A percentile compares a stretch with the other conserved stretches of the same genome.
Conservation (phyloP, 2,329 filamentous ascomycete species). For the Thielaviopsis populi region DNA sequence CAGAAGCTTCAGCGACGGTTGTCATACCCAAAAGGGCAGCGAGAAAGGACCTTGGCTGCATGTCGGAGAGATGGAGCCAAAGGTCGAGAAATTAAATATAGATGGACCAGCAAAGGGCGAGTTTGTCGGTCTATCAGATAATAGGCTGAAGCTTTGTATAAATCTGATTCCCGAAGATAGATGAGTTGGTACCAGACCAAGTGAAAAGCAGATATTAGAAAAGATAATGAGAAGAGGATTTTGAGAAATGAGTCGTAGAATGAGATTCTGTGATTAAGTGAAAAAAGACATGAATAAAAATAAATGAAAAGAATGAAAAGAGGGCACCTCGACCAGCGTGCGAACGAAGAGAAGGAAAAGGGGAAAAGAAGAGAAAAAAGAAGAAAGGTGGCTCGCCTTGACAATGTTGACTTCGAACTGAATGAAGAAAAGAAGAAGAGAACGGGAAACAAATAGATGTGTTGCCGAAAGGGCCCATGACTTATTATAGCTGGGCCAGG, state of each 20-base stretch:
- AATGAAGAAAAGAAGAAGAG: slow-evolving; percentile 11
- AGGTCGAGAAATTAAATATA: slow-evolving; percentile 7
- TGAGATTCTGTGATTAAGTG: neutral
- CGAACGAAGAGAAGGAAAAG: slow-evolving; percentile 15
- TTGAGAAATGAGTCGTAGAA: neutral
- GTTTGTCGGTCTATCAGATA: slow-evolving; percentile 7
- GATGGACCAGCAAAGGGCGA: slow-evolving; percentile 16
- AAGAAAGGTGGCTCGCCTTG: slow-evolving; percentile 15
- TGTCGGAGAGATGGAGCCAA: slow-evolving; percentile 24
- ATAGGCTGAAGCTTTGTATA: slow-evolving; percentile 7
- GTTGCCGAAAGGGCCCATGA: slow-evolving; percentile 10
- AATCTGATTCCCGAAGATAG: slow-evolving; percentile 13
- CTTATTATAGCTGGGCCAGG: slow-evolving; percentile 10
- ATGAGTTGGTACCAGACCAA: slow-evolving; percentile 37
- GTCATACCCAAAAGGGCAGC: slow-evolving; percentile 35
- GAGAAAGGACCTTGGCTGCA: slow-evolving; percentile 38
- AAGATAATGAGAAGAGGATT: slow-evolving; percentile 7
- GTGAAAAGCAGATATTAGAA: slow-evolving; percentile 22
- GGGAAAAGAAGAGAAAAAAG: slow-evolving; percentile 5
- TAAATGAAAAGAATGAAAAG: slow-evolving; percentile 13
- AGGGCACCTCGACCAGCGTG: slow-evolving; percentile 17
- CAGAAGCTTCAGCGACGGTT: slow-evolving; percentile 31
- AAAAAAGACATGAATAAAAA: neutral
- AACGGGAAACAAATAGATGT: slow-evolving; percentile 5
- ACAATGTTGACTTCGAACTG: slow-evolving; percentile 14